Evolutionary conservation across 2,329 filamentous ascomycete genomes (phyloP).

Genomic region (Sarocladium kiliense): DNA sequence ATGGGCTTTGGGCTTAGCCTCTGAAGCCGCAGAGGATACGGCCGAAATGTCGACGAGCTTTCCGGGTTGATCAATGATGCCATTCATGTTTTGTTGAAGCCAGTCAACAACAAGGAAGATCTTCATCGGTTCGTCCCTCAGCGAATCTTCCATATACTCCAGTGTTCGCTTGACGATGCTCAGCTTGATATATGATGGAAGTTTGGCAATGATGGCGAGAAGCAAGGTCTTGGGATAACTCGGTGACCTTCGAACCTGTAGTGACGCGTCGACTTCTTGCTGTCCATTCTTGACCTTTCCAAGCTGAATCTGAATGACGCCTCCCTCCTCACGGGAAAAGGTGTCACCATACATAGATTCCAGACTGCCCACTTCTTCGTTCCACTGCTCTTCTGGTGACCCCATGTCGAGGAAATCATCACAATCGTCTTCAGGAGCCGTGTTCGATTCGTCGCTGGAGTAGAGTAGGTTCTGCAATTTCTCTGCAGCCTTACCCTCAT

Average conservation of each 20-base stretch:
- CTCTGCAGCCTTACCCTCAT: slow-evolving; percentile 75
- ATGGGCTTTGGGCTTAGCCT: slow-evolving; percentile 34
- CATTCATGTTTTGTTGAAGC: slow-evolving; percentile 78
- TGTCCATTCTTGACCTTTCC: slow-evolving; percentile 46
- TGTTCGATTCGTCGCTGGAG: slow-evolving; percentile 11
- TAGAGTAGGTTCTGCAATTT: slow-evolving; percentile 59
- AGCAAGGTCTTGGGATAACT: slow-evolving; percentile 70
- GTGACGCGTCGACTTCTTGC: slow-evolving; percentile 45
- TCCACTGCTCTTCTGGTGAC: slow-evolving; percentile 64
- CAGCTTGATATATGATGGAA: slow-evolving; percentile 90
- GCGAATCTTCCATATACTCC: slow-evolving; percentile 61
- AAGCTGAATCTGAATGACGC: slow-evolving; percentile 67
- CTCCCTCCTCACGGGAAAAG: slow-evolving; percentile 55
- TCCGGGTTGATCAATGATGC: slow-evolving; percentile 80
- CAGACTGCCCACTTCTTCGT: slow-evolving; percentile 77
- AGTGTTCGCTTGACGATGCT: slow-evolving; percentile 78
- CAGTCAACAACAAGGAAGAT: slow-evolving; percentile 87
- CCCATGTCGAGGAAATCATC: slow-evolving; percentile 41
- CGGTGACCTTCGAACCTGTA: slow-evolving; percentile 67
- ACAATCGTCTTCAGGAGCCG: slow-evolving; percentile 30
- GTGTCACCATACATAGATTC: slow-evolving; percentile 80
- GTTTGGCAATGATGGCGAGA: slow-evolving; percentile 61
- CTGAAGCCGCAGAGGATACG: slow-evolving; percentile 62
- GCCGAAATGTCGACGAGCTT: slow-evolving; percentile 78
- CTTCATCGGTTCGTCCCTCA: slow-evolving; percentile 81